phyloP scores from a whole-genome alignment of 2,329 filamentous ascomycete genomes.

The Monosporascus cannonballus region DNA sequence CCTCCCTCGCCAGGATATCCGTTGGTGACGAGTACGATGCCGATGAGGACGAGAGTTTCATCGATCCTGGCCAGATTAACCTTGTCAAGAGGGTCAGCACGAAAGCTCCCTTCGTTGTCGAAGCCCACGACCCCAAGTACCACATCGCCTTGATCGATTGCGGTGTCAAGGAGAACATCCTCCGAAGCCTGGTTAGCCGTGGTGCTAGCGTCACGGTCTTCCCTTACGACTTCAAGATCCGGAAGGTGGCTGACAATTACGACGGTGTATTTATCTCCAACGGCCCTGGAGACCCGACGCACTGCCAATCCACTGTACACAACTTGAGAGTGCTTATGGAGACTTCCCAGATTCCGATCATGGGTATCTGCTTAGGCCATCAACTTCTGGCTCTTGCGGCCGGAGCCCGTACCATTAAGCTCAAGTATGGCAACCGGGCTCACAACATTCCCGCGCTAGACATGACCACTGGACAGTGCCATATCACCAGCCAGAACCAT shows the following conservation, averaged over 20 bases:
- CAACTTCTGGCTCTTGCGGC: constrained; percentile 88
- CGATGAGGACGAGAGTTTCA: constrained; percentile 92
- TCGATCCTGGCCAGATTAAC: constrained; percentile 95
- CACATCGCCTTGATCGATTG: constrained; percentile 96
- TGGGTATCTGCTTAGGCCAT: constrained; percentile 97
- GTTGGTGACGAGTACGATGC: constrained; percentile 98
- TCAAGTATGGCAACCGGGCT: constrained; percentile 98
- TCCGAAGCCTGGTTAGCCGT: constrained; percentile 85
- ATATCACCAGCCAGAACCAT: constrained; percentile 98
- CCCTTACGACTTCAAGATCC: constrained; percentile 94
- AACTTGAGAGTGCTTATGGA: constrained; percentile 89
- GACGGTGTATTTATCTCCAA: constrained; percentile 99
- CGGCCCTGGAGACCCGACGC: constrained; percentile 94
- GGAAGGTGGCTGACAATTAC: constrained; percentile 97
- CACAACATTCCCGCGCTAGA: constrained; percentile 98
- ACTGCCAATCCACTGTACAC: constrained; percentile 91
- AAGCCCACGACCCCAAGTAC: constrained; percentile 73
- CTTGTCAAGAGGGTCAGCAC: constrained; percentile 94
- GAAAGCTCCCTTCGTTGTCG: constrained; percentile 95
- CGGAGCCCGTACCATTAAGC: constrained; percentile 87
- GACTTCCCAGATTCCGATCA: constrained; percentile 82
- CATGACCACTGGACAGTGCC: constrained; percentile 91
- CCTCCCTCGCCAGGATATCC: constrained; percentile 88
- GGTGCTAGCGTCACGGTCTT: constrained; percentile 91
- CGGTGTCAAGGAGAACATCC: constrained; percentile 99